Evolutionary conservation across 78 protist species (phyloP).

Genomic region (Planoprotostelium fungivorum): DNA sequence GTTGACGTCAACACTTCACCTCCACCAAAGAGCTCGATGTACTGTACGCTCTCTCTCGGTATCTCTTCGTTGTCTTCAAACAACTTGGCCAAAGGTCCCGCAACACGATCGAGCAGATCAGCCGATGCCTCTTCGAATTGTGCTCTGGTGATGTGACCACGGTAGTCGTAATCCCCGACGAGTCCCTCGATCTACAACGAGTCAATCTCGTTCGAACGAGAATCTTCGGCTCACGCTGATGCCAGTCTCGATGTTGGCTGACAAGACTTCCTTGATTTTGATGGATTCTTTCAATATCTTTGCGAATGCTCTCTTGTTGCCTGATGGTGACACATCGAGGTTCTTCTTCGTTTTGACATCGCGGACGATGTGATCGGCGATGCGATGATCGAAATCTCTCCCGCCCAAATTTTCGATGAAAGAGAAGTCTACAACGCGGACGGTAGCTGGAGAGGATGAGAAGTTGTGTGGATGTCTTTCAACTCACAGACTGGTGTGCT

Average conservation of each 20-base stretch:
- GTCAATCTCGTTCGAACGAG: not conserved
- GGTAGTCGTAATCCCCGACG: constrained; percentile 55
- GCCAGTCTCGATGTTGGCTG: constrained; percentile 72
- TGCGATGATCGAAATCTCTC: constrained; percentile 42
- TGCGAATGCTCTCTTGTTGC: constrained; percentile 10
- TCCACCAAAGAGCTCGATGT: not conserved
- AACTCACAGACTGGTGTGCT: constrained; percentile 17
- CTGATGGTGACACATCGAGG: not conserved
- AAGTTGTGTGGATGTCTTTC: not conserved
- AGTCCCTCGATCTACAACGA: constrained; percentile 33
- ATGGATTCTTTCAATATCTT: constrained; percentile 66
- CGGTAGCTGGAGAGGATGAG: not conserved
- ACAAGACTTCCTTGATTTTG: constrained; percentile 64
- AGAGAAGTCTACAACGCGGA: constrained; percentile 17
- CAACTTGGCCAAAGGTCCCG: constrained; percentile 26
- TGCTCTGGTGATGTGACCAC: constrained; percentile 26
- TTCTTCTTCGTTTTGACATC: not conserved
- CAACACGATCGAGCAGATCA: constrained; percentile 37
- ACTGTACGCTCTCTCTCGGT: not conserved
- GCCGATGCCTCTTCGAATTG: constrained; percentile 56
- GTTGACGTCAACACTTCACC: not conserved
- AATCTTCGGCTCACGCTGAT: not conserved
- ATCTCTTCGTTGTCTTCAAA: constrained; percentile 15
- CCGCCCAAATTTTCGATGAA: constrained; percentile 74
- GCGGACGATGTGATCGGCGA: constrained; percentile 40